Base-by-base conservation (phyloP, 257 asterid species). In the Petunia axillaris region DNA sequence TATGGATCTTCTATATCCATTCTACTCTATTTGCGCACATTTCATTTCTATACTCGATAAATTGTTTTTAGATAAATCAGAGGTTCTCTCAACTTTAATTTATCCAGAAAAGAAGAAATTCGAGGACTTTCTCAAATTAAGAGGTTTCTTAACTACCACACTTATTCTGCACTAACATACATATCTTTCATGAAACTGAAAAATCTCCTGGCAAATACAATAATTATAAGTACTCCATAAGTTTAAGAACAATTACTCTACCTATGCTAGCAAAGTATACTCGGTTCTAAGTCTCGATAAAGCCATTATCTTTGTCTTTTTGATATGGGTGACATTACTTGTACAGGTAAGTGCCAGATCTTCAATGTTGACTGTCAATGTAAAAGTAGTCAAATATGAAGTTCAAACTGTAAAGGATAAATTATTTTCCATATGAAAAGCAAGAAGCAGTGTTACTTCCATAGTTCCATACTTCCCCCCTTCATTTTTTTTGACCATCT, bases 401-500 rank as follows among this genome's bases (percentile, higher is more conserved):
- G 15, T 67, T 66, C 39, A 68, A 41, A 66, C 6, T 1, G 38
- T n/a, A 1, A 41, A 67, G 54, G 39, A 14, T 7, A 14, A 55
- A 48, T 48, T 68, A 4, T 68, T 43, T 68, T 68, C 25, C 55
- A 43, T 40, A 68, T 68, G 40, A 68, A 67, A 67, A 68, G 55
- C 76, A 68, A 68, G 40, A 44, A 48, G 44, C 16, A 16, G 40
- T 44, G 76, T 46, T 8, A 43, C 14, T 44, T 38, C 4, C 44
- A 44, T 44, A 44, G 15, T 44, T 44, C 39, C 44, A 44, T 44
- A 44, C 39, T 44, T 44, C 39, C 4, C 55, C 39, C 74, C 52
- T 65, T 65, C 40, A 1, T 68, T 44, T 68, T 68, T 39, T 16
- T 68, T 68, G 54, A 68, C 76, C 76, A 68, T 68, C 41, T 68